Conservation (phyloP, 176 grass and related monocot species). For the Carex parvula region DNA sequence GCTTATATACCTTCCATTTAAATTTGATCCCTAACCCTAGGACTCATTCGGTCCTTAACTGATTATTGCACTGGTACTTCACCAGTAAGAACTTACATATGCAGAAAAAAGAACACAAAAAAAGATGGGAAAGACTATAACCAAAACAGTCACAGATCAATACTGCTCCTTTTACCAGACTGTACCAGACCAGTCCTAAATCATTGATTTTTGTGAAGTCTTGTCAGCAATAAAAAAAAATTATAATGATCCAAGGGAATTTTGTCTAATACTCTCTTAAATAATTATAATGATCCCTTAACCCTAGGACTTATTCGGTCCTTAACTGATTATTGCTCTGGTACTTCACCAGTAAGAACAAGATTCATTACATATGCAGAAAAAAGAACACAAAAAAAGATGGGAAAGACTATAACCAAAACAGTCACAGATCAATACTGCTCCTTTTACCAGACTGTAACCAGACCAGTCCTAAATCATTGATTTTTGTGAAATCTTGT, state of each 20-base stretch:
- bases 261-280: neutral
- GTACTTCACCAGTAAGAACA: neutral
- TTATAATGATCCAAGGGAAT: neutral
- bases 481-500: neutral
- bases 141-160: neutral
- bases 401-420: neutral
- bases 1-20: neutral
- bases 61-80: neutral
- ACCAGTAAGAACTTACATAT: neutral
- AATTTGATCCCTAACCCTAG: neutral
- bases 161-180: neutral
- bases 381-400: neutral
- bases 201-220: neutral
- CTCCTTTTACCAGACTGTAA: neutral
- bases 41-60: neutral
- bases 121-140: neutral
- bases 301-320: neutral
- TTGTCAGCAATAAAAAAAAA: constrained; percentile 11
- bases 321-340: too few species aligned
- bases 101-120: neutral
- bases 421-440: neutral
- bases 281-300: neutral
- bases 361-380: neutral
- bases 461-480: neutral
- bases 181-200: neutral